phyloP scores from a whole-genome alignment of 1,139 yeast species.

The Candida sojae region DNA sequence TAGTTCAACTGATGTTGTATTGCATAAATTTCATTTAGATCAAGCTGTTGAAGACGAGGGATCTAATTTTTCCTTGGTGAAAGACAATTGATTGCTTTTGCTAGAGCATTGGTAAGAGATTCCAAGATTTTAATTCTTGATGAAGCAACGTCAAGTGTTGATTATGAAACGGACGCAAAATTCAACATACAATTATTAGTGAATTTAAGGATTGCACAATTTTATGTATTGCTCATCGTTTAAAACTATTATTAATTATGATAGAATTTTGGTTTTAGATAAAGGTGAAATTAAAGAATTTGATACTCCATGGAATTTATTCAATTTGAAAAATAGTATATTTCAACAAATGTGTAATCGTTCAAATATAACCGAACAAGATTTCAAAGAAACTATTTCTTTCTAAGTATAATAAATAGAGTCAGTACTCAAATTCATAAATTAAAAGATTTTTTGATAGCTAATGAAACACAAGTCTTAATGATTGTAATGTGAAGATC shows the following conservation, averaged over 20 bases:
- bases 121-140: slow-evolving; percentile 40
- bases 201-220: slow-evolving; percentile 41
- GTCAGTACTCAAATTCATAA: no score
- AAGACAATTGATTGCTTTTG: slow-evolving; percentile 43
- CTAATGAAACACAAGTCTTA: no score
- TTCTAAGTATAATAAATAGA: neutral
- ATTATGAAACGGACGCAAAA: slow-evolving; percentile 43
- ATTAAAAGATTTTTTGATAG: no score
- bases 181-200: slow-evolving; percentile 34
- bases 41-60: slow-evolving; percentile 44
- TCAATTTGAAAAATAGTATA: slow-evolving; percentile 18
- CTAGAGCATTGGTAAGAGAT: slow-evolving; percentile 41
- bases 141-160: slow-evolving; percentile 47
- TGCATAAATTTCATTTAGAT: slow-evolving; percentile 43
- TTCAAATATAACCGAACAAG: slow-evolving; percentile 43
- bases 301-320: slow-evolving; percentile 49
- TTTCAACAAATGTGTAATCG: slow-evolving; percentile 63
- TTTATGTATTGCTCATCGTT: slow-evolving; percentile 44
- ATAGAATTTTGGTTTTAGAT: slow-evolving; percentile 39
- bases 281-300: slow-evolving; percentile 61
- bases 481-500: no score
- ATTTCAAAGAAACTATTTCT: slow-evolving; percentile 17
- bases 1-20: slow-evolving; percentile 10
- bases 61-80: slow-evolving; percentile 40
- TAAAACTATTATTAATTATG: slow-evolving; percentile 40